Evolutionary conservation across 139 green algal species (phyloP).

Genomic region (Yamagishiella unicocca): DNA sequence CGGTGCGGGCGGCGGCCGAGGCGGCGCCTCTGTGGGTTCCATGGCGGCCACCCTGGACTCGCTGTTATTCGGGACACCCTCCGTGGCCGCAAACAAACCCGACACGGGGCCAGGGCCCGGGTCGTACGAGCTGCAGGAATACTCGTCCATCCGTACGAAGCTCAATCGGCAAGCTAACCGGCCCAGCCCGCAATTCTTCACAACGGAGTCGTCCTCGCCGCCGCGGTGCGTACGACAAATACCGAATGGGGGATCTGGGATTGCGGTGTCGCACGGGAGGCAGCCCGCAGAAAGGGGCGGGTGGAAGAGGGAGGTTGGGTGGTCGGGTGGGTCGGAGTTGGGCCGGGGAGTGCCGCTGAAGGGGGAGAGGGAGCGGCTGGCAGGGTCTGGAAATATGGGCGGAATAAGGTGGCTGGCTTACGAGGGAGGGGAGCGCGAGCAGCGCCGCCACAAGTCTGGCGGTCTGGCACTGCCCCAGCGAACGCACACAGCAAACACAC

Average conservation of each 20-base stretch:
- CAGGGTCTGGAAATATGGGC: too few species aligned
- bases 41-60: constrained; percentile 34
- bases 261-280: too few species aligned
- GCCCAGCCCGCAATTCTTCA: constrained; percentile 6
- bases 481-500: too few species aligned
- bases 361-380: too few species aligned
- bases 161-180: background rate
- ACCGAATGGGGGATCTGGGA: too few species aligned
- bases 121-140: constrained; percentile 47
- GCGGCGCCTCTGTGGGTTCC: constrained; percentile 22
- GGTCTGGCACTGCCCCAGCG: too few species aligned
- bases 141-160: constrained; percentile 10
- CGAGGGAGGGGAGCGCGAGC: too few species aligned
- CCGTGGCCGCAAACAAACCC: background rate
- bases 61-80: constrained; percentile 28
- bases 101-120: constrained; percentile 33
- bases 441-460: too few species aligned
- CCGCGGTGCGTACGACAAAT: background rate
- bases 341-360: too few species aligned
- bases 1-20: background rate
- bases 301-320: background rate
- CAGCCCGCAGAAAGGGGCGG: too few species aligned
- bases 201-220: background rate
- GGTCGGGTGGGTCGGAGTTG: too few species aligned
- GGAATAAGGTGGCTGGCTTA: too few species aligned